Conservation (phyloP, 345 rosid genomes). For the Gossypium turneri region DNA sequence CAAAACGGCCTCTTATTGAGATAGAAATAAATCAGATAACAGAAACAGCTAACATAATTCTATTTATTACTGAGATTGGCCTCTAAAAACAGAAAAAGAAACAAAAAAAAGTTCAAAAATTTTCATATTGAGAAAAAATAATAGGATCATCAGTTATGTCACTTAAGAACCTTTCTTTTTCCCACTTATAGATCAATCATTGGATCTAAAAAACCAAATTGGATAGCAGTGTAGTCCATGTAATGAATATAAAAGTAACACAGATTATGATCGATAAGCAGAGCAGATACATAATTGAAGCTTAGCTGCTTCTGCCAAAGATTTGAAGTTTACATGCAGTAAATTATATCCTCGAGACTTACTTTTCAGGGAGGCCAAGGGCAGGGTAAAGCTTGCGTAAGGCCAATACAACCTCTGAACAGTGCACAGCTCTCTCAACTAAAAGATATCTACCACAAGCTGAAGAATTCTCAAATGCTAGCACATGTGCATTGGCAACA, state of each 20-base stretch:
- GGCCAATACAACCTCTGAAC: slow-evolving; percentile 12
- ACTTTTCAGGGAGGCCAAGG: slow-evolving; percentile 26
- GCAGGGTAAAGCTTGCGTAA: slow-evolving; percentile 26
- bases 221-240: neutral
- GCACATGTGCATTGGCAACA: slow-evolving; percentile 47
- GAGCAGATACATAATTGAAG: neutral
- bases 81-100: neutral
- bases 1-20: neutral
- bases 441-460: slow-evolving; percentile 41
- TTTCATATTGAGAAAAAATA: neutral
- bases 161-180: neutral
- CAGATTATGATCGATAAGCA: neutral
- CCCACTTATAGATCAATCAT: neutral
- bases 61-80: neutral
- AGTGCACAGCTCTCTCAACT: slow-evolving; percentile 25
- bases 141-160: neutral
- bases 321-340: neutral
- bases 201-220: too few relatives aligned
- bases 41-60: too few relatives aligned
- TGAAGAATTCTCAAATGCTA: slow-evolving; percentile 42
- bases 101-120: neutral
- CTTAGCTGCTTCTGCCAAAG: neutral
- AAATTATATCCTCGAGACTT: neutral
- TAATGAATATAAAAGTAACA: neutral
- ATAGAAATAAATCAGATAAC: neutral